Conservation (phyloP, 148 eudicot genomes). For the Camellia lanceoleosa region DNA sequence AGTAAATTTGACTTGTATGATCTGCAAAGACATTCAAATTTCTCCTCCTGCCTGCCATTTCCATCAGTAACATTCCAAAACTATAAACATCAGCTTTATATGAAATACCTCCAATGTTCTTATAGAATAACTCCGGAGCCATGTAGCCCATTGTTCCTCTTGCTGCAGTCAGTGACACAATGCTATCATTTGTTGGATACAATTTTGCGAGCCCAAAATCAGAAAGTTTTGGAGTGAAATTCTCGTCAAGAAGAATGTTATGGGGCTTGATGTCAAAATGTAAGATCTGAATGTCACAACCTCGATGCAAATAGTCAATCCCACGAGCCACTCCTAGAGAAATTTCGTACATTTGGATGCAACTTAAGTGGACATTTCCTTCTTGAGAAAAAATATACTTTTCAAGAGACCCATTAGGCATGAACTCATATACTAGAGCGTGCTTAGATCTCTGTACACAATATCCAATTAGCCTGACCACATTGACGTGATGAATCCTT, state of each 20-base stretch:
- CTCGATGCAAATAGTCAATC: constrained; percentile 11
- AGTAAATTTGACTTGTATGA: neutral
- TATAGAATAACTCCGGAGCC: neutral
- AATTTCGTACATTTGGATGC: neutral
- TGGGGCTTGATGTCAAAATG: constrained; percentile 14
- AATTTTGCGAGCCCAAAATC: constrained; percentile 11
- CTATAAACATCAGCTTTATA: neutral
- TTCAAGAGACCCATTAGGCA: constrained; percentile 14
- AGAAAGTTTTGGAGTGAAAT: constrained; percentile 5
- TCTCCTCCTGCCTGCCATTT: constrained; percentile 18
- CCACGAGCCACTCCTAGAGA: neutral
- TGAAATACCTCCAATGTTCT: neutral
- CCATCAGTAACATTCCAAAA: constrained; percentile 18
- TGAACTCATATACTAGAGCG: neutral
- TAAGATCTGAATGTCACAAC: constrained; percentile 5
- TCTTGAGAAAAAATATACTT: neutral
- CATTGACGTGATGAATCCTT: constrained; percentile 11
- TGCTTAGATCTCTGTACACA: constrained; percentile 6
- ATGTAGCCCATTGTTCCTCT: neutral
- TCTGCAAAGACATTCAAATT: neutral
- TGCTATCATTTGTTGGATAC: neutral
- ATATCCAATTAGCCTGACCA: neutral
- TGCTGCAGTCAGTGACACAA: neutral
- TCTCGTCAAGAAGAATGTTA: constrained; percentile 6
- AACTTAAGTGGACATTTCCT: neutral